Conservation (phyloP, 2,329 filamentous ascomycete species). For the Cephalotrichum gorgonifer region DNA sequence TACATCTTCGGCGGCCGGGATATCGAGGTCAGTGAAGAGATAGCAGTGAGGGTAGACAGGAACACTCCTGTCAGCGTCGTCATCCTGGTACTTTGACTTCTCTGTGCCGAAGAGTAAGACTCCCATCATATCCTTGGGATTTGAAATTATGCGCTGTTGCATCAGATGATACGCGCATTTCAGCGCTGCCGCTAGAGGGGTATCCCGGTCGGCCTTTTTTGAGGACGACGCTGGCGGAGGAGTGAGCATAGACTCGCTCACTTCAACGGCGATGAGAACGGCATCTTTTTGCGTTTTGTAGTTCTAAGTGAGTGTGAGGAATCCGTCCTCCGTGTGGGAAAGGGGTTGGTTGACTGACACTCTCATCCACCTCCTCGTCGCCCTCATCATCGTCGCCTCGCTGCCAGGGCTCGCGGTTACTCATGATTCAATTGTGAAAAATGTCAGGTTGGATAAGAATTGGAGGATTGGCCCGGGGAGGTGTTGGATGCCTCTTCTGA, state of each 20-base stretch:
- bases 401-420: conserved; percentile 2
- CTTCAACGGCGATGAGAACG: conserved; percentile 91
- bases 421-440: neutral
- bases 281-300: conserved; percentile 94
- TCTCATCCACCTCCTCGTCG: conserved; percentile 48
- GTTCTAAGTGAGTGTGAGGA: conserved; percentile 38
- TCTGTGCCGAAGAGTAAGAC: conserved; percentile 86
- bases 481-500: neutral
- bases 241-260: conserved; percentile 78
- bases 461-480: neutral
- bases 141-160: conserved; percentile 97
- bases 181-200: conserved; percentile 70
- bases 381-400: conserved; percentile 46
- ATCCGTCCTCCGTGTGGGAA: conserved; percentile 6
- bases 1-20: conserved; percentile 80
- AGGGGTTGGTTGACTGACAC: conserved; percentile 31
- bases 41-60: conserved; percentile 85
- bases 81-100: conserved; percentile 67
- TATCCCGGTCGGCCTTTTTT: conserved; percentile 71
- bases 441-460: neutral
- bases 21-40: conserved; percentile 74
- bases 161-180: conserved; percentile 93
- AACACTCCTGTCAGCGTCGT: conserved; percentile 47
- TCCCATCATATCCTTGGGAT: conserved; percentile 94
- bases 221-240: conserved; percentile 51